Percentiles rank a stretch among this genome's conserved stretches.
phyloP scores from a whole-genome alignment of 2,329 filamentous ascomycete genomes.

The Conoideocrella luteorostrata region DNA sequence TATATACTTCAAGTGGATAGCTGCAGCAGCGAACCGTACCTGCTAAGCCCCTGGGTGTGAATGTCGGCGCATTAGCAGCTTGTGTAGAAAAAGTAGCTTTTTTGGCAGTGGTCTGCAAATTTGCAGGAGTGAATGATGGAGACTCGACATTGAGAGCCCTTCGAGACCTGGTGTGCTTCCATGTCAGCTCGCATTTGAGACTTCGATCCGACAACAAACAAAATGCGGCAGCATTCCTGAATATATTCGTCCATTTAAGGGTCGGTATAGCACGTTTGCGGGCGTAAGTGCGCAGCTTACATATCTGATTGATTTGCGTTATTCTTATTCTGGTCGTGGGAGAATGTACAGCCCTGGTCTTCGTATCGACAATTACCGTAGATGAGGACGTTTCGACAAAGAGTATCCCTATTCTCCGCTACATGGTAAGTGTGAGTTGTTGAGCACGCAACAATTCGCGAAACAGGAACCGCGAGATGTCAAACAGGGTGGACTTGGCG shows the following conservation, averaged over 20 bases:
- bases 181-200: constrained; percentile 5
- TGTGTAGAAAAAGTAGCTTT: constrained; percentile 80
- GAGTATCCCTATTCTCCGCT: constrained; percentile 76
- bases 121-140: constrained; percentile 80
- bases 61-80: constrained; percentile 80
- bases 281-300: constrained; percentile 35
- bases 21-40: constrained; percentile 22
- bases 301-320: constrained; percentile 38
- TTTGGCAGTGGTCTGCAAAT: constrained; percentile 43
- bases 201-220: too few relatives aligned
- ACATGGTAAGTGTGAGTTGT: constrained; percentile 1
- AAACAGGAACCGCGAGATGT: not conserved
- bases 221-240: too few relatives aligned
- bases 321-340: constrained; percentile 68
- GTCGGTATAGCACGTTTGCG: too few relatives aligned
- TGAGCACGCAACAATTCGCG: not conserved
- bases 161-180: constrained; percentile 42
- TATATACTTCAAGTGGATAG: too few relatives aligned
- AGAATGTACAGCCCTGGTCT: constrained; percentile 85
- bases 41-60: constrained; percentile 62
- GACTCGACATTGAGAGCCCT: constrained; percentile 92
- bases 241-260: too few relatives aligned
- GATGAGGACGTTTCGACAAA: constrained; percentile 88
- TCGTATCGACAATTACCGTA: constrained; percentile 91
- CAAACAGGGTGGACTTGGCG: constrained; percentile 24